Conservation (phyloP, 73 alveolate genomes). For the Loxodes magnus region DNA sequence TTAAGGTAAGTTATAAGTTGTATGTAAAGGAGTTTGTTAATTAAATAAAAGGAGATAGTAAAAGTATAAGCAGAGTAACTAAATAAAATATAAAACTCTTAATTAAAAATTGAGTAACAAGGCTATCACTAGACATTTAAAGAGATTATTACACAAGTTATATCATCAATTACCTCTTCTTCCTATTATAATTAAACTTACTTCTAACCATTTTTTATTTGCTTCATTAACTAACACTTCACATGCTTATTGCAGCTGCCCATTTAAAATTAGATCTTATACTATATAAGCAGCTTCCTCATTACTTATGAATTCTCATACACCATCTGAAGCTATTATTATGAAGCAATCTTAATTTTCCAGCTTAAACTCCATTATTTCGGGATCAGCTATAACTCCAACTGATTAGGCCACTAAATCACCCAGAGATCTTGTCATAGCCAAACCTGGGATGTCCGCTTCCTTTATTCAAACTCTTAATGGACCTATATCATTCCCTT, state of each 20-base stretch:
- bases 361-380: constrained; percentile 25
- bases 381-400: constrained; percentile 16
- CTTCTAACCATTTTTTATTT: too few species aligned
- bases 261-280: neutral
- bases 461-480: constrained; percentile 2
- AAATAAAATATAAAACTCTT: too few species aligned
- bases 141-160: too few species aligned
- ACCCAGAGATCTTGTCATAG: constrained; percentile 21
- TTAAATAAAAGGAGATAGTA: too few species aligned
- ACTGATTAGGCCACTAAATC: constrained; percentile 5
- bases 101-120: too few species aligned
- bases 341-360: constrained; percentile 44
- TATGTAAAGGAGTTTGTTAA: too few species aligned
- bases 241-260: neutral
- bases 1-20: too few species aligned
- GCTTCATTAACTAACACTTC: neutral
- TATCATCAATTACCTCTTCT: too few species aligned
- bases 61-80: too few species aligned
- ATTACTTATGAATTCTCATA: constrained; percentile 68
- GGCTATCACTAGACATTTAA: too few species aligned
- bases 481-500: constrained; percentile 7
- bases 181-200: too few species aligned
- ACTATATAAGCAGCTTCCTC: constrained; percentile 52
- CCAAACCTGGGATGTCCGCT: constrained; percentile 14
- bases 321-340: constrained; percentile 72